Evolutionary conservation across 2,329 filamentous ascomycete species (phyloP).

Genomic region (Sordariomycetes sp.): DNA sequence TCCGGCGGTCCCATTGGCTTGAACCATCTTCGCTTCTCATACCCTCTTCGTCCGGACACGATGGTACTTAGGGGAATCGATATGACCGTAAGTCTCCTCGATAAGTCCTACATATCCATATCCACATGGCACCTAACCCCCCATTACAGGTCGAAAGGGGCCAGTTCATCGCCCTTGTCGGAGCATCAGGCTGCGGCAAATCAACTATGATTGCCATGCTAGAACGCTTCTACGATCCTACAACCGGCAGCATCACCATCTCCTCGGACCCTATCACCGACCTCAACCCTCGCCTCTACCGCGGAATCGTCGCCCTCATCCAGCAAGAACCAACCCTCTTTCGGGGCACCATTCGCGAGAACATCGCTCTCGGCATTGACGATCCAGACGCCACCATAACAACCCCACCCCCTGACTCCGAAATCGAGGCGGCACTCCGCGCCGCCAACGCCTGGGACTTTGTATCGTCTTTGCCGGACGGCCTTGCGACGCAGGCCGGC

Average conservation of each 20-base stretch:
- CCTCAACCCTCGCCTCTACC: conserved; percentile 16
- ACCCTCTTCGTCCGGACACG: conserved; percentile 27
- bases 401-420: conserved; percentile 14
- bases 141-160: conserved; percentile 22
- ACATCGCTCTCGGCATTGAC: conserved; percentile 35
- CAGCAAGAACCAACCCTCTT: conserved; percentile 27
- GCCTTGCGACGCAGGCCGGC: conserved; percentile 50
- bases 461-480: conserved; percentile 39
- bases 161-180: conserved; percentile 40
- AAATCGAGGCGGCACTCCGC: conserved; percentile 33
- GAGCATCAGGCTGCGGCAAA: conserved; percentile 45
- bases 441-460: conserved; percentile 45
- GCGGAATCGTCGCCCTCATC: conserved; percentile 21
- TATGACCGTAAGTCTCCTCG: conserved; percentile 28
- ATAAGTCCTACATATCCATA: conserved; percentile 27
- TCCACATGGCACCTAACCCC: neutral
- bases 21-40: conserved; percentile 40
- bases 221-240: conserved; percentile 28
- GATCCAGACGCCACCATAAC: neutral
- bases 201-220: conserved; percentile 42
- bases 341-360: conserved; percentile 40
- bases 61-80: conserved; percentile 23
- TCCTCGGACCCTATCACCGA: conserved; percentile 17
- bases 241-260: conserved; percentile 13
- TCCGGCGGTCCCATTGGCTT: conserved; percentile 23